phyloP scores from a whole-genome alignment of 768 basidiomycete species.

The Rhizopogon vesiculosus region DNA sequence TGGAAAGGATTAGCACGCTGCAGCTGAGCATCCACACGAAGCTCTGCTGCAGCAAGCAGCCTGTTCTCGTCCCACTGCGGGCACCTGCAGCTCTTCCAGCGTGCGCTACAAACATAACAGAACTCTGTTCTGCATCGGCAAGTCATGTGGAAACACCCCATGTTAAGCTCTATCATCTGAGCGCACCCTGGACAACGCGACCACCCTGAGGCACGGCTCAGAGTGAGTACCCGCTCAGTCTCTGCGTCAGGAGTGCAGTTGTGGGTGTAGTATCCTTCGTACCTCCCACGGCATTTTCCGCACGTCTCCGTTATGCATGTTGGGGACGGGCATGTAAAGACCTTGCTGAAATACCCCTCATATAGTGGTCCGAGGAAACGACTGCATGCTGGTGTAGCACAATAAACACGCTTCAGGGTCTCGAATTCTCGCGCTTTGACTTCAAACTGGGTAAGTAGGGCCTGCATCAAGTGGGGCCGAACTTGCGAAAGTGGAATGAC shows the following conservation, averaged over 20 bases:
- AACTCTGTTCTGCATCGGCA: constrained; percentile 35
- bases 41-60: constrained; percentile 27
- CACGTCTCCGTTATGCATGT: too few relatives aligned
- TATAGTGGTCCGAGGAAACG: constrained; percentile 29
- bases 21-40: constrained; percentile 36
- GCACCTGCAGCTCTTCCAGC: constrained; percentile 64
- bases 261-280: constrained; percentile 16
- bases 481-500: constrained; percentile 23
- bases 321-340: constrained; percentile 18
- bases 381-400: constrained; percentile 28
- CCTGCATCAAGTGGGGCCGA: constrained; percentile 17
- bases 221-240: too few relatives aligned
- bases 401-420: constrained; percentile 34
- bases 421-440: constrained; percentile 25
- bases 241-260: constrained; percentile 21
- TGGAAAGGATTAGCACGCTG: constrained; percentile 24
- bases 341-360: constrained; percentile 17
- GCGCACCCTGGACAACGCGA: too few relatives aligned
- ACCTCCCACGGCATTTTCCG: too few relatives aligned
- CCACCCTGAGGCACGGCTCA: too few relatives aligned
- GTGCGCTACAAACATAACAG: constrained; percentile 43
- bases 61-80: constrained; percentile 59
- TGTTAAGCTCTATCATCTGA: constrained; percentile 32
- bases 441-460: constrained; percentile 15
- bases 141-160: constrained; percentile 37